Conservation (phyloP, 2,329 filamentous ascomycete species). For the Tricladium varicosporioides region DNA sequence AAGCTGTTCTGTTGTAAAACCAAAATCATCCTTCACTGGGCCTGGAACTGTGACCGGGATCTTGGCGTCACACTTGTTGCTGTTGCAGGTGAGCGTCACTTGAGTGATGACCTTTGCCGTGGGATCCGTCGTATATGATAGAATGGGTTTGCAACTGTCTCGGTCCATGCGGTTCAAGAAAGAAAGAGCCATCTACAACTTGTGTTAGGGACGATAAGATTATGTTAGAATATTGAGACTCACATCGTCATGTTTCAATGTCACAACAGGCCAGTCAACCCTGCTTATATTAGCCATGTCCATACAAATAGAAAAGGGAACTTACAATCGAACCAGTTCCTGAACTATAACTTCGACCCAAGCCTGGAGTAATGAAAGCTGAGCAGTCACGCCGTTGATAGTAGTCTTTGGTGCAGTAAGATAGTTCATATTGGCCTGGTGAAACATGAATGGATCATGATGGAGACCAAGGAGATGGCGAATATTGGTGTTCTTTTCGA, state of each 20-base stretch:
- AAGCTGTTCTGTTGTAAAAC: conserved; percentile 41
- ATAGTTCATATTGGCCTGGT: conserved; percentile 59
- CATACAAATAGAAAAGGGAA: conserved; percentile 2
- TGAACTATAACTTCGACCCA: conserved; percentile 33
- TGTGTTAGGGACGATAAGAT: neutral
- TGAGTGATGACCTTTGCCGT: conserved; percentile 22
- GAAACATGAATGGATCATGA: conserved; percentile 42
- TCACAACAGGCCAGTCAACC: conserved; percentile 54
- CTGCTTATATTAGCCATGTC: neutral
- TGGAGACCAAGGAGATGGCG: conserved; percentile 54
- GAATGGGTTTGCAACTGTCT: conserved; percentile 21
- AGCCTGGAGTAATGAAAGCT: conserved; percentile 28
- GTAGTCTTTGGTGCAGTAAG: conserved; percentile 38
- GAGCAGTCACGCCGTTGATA: conserved; percentile 27
- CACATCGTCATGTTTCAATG: conserved; percentile 55
- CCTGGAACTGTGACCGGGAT: conserved; percentile 38
- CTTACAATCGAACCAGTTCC: conserved; percentile 33
- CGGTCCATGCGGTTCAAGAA: conserved; percentile 48
- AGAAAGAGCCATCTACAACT: conserved; percentile 25
- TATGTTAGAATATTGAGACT: conserved; percentile 28
- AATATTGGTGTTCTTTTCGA: conserved; percentile 51
- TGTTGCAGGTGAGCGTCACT: conserved; percentile 43
- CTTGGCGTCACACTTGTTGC: conserved; percentile 21
- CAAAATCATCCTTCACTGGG: conserved; percentile 24
- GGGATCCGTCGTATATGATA: conserved; percentile 20